A percentile compares a stretch with the other conserved stretches of the same genome.
These are phyloP conservation scores for Dorcoceras hygrometricum DNA, from an alignment of 257 asterid genomes.

Conservation along the genomic window DNA sequence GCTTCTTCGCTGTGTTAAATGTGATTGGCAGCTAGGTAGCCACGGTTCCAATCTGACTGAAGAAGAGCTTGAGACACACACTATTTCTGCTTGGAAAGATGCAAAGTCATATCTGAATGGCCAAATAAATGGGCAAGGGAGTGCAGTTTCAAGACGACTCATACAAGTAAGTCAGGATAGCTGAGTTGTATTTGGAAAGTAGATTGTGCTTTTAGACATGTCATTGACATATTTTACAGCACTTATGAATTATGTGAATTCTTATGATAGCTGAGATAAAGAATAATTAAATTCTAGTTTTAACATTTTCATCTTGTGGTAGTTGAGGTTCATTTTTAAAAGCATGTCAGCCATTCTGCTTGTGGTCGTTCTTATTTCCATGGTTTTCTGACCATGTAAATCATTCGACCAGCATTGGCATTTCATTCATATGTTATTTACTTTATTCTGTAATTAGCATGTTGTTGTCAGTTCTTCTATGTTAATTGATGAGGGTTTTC, in stretches of 20 bases:
- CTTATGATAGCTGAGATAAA: neutral
- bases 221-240: neutral
- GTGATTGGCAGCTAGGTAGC: conserved; percentile 61
- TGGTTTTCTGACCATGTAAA: conserved; percentile 14
- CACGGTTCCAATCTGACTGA: conserved; percentile 82
- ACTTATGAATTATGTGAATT: neutral
- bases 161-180: conserved; percentile 60
- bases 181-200: conserved; percentile 17
- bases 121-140: conserved; percentile 50
- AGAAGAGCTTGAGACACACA: conserved; percentile 88
- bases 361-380: conserved; percentile 12
- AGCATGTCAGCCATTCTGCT: conserved; percentile 8
- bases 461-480: conserved; percentile 2
- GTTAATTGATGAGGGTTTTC: conserved; percentile 32
- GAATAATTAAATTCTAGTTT: neutral
- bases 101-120: conserved; percentile 50
- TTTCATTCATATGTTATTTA: conserved; percentile 17
- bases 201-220: neutral
- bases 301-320: neutral
- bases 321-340: conserved; percentile 17
- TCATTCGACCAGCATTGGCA: neutral
- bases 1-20: conserved; percentile 22
- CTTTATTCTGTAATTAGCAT: conserved; percentile 14
- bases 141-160: conserved; percentile 50
- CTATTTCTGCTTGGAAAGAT: conserved; percentile 87